Conservation (phyloP, 176 grass and related monocot species). For the Tillandsia leiboldiana region DNA sequence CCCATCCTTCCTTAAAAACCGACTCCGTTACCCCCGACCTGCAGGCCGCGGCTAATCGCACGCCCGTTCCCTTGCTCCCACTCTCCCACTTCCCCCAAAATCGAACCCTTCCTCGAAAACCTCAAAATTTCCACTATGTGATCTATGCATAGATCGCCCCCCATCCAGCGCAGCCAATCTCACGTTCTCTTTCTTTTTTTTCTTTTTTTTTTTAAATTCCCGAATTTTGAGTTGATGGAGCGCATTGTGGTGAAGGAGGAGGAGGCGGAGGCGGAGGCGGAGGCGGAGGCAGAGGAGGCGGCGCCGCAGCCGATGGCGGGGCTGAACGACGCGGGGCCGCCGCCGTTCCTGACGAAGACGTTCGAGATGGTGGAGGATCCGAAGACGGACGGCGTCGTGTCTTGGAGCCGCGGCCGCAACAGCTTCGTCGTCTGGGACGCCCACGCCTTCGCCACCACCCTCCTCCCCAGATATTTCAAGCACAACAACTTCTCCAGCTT, state of each 20-base stretch:
- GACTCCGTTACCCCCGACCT: too few relatives aligned
- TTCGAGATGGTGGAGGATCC: conserved; percentile 91
- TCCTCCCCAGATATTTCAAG: conserved; percentile 91
- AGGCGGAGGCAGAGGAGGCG: not conserved
- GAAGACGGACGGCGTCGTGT: conserved; percentile 44
- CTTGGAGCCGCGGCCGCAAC: conserved; percentile 44
- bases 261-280: not conserved
- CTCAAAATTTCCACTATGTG: too few relatives aligned
- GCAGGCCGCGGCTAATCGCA: too few relatives aligned
- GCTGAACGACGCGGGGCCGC: conserved; percentile 17
- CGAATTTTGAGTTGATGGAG: not conserved
- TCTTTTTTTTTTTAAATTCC: too few relatives aligned
- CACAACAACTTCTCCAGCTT: conserved; percentile 97
- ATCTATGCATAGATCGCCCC: too few relatives aligned
- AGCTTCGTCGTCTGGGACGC: conserved; percentile 86
- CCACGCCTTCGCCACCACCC: conserved; percentile 42
- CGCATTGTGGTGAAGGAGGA: not conserved
- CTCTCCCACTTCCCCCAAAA: too few relatives aligned
- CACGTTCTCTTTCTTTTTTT: too few relatives aligned
- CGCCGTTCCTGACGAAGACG: conserved; percentile 69
- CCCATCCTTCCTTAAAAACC: too few relatives aligned
- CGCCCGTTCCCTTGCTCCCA: too few relatives aligned
- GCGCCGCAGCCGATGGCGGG: not conserved
- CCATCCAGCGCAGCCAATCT: too few relatives aligned
- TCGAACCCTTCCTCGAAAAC: too few relatives aligned